Evolutionary conservation across 2,329 filamentous ascomycete genomes (phyloP).

Genomic region (Aspergillus neoniger): DNA sequence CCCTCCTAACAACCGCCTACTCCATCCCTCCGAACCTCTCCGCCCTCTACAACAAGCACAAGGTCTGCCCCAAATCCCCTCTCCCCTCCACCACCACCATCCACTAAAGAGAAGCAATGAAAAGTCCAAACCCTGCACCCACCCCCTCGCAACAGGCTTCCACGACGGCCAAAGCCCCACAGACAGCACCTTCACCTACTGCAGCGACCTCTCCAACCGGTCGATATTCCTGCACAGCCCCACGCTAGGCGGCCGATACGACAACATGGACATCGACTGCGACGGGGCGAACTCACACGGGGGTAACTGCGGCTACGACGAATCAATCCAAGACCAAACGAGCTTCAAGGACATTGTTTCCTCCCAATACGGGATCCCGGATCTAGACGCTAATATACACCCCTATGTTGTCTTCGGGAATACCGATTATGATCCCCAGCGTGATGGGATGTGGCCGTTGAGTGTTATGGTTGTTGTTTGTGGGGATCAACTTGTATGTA

Average conservation of each 20-base stretch:
- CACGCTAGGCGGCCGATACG: slow-evolving; percentile 14
- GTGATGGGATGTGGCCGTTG: slow-evolving; percentile 52
- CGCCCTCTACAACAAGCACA: slow-evolving; percentile 24
- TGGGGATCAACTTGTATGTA: slow-evolving; percentile 47
- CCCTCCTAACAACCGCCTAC: too few relatives aligned
- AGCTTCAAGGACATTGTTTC: slow-evolving; percentile 48
- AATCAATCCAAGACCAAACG: slow-evolving; percentile 46
- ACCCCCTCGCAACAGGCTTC: slow-evolving; percentile 24
- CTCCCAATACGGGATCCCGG: slow-evolving; percentile 42
- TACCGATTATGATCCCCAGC: slow-evolving; percentile 47
- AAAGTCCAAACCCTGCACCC: slow-evolving; percentile 21
- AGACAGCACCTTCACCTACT: slow-evolving; percentile 43
- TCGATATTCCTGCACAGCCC: neutral
- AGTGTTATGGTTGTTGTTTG: slow-evolving; percentile 61
- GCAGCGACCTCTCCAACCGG: slow-evolving; percentile 41
- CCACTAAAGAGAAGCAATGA: too few relatives aligned
- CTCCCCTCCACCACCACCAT: too few relatives aligned
- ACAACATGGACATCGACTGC: slow-evolving; percentile 62
- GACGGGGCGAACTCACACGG: slow-evolving; percentile 53
- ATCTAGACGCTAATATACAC: slow-evolving; percentile 56
- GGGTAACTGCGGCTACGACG: slow-evolving; percentile 50
- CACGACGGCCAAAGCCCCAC: slow-evolving; percentile 18
- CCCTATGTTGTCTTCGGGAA: slow-evolving; percentile 60
- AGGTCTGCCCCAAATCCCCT: slow-evolving; percentile 6
- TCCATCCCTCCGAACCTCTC: slow-evolving; percentile 13